phyloP scores from a whole-genome alignment of 225 moss, liverwort and hornwort species.

The Marchantia polymorpha region DNA sequence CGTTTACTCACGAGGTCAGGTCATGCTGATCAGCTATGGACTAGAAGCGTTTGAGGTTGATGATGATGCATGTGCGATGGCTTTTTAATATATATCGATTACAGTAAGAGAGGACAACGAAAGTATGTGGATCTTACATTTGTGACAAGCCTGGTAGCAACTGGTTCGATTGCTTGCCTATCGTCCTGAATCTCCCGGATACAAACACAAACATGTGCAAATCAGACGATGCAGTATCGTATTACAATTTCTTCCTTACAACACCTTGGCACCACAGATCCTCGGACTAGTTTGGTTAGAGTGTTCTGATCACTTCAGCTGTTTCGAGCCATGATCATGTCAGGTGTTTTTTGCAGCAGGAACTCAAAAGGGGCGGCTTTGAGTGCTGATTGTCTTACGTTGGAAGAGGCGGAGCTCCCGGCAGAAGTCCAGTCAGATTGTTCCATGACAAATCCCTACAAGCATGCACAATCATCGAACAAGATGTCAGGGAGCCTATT shows the following conservation, averaged over 20 bases:
- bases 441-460: slow-evolving; percentile 46
- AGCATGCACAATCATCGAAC: not conserved
- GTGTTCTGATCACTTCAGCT: not conserved
- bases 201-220: not conserved
- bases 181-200: not conserved
- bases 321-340: too few species aligned
- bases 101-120: not conserved
- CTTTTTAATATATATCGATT: too few species aligned
- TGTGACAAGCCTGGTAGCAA: slow-evolving; percentile 8
- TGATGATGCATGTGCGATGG: too few species aligned
- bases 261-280: not conserved
- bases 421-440: slow-evolving; percentile 38
- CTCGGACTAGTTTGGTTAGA: not conserved
- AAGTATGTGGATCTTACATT: not conserved
- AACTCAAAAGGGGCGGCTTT: not conserved
- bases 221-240: not conserved
- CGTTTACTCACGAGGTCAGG: not conserved
- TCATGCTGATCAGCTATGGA: not conserved
- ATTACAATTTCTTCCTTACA: not conserved
- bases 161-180: not conserved
- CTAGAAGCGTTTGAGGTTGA: too few species aligned
- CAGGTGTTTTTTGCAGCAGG: too few species aligned
- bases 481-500: not conserved
- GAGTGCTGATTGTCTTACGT: slow-evolving; percentile 10
- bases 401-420: slow-evolving; percentile 30